Evolutionary conservation across 2,329 filamentous ascomycete genomes (phyloP).

Genomic region (Lachnellula cervina): DNA sequence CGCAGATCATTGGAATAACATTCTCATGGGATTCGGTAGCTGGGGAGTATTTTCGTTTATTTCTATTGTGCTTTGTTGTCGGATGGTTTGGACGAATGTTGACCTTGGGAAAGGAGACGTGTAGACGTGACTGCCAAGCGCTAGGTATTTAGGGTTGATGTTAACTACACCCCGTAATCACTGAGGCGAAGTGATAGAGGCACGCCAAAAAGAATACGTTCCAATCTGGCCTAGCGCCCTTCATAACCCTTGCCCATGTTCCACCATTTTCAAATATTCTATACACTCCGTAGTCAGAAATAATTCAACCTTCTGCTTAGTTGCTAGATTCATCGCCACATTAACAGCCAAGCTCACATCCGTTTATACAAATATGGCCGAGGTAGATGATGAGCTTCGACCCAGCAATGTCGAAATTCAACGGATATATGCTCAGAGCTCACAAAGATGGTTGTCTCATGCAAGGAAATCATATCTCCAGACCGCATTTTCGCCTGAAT

Average conservation of each 20-base stretch:
- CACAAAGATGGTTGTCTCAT: conserved; percentile 5
- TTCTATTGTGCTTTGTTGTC: too few species aligned
- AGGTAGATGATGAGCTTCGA: conserved; percentile 1
- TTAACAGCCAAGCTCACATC: neutral
- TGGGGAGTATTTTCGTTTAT: too few species aligned
- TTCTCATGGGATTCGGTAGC: neutral
- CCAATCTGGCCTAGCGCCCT: too few species aligned
- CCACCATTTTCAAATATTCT: neutral
- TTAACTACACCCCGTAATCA: neutral
- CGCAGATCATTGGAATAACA: conserved; percentile 13
- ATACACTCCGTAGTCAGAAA: neutral
- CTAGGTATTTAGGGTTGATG: neutral
- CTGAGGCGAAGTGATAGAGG: neutral
- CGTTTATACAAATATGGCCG: conserved; percentile 2
- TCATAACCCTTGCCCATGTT: neutral
- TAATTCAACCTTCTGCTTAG: neutral
- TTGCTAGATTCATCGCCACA: neutral
- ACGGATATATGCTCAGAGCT: conserved; percentile 5
- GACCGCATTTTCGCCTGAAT: neutral
- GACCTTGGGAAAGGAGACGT: neutral
- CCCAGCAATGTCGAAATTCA: neutral
- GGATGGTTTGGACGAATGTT: neutral
- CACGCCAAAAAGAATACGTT: neutral
- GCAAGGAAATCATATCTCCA: conserved; percentile 2
- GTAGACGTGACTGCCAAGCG: neutral